Base-by-base conservation (phyloP, 768 basidiomycete genomes). In the Udeniomyces megalosporus region DNA sequence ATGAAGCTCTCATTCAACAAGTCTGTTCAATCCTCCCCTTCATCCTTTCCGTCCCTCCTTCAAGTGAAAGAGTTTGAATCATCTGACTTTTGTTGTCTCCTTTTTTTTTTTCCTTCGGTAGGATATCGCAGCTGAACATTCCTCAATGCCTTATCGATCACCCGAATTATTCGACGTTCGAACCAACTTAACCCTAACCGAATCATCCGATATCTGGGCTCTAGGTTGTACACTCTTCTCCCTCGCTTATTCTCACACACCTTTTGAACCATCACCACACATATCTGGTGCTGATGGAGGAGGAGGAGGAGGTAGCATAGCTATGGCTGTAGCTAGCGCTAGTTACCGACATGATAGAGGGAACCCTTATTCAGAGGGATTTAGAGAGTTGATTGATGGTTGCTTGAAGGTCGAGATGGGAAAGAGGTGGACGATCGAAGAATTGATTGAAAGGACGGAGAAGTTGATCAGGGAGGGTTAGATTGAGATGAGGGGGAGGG, bases 81-180 rank as follows among this genome's bases (percentile, higher is more conserved):
- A 20, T 52, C 35, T 8, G 28, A 3, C 0, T 22, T 28, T 2
- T n/a, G n/a, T n/a, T n/a, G n/a, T 38, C 12, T 59, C 42, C 42
- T 15, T 46, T 20, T 34, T 12, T 24, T 47, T n/a, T n/a, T 42
- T 34, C 31, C 17, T 50, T 49, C 17, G 38, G 3, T 62, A 87
- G 81, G 95, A 99, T 72, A 82, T 93, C 66, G 95, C 95, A 2
- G 90, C 89, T 20, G 95, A 99, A 73, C 92, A 93, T 73, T 93
- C 90, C 67, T 90, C 91, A 14, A 97, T 99, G 95, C 88, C 95
- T 0, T 99, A 93, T 69, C 84, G 95, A 22, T 92, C 95, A 1
- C 95, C 95, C 0, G 95, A 99, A 70, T 77, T 99, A 24, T 99
- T 96, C 71, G 95, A 99, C 68, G 92, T 95, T 60, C 93, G 93